Base-by-base conservation (phyloP, 768 basidiomycete species). In the Podaxis rugospora region DNA sequence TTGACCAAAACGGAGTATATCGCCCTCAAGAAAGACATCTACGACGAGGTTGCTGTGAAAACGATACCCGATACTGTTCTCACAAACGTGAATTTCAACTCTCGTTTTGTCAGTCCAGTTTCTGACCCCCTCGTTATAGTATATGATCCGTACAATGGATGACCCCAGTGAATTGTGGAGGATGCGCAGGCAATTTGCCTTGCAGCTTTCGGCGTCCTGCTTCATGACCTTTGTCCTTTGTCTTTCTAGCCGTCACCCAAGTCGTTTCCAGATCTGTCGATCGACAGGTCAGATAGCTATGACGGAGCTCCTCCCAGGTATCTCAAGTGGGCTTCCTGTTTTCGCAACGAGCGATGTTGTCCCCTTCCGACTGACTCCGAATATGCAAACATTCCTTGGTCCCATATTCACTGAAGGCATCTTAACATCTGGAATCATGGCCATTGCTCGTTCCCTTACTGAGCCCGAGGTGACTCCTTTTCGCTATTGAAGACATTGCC, bases 331-430 rank as follows among this genome's bases (percentile, higher is more conserved):
- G 57, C 73, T 79, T 61, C 88, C 80, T 70, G 72, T 90, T 46
- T 90, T 93, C 69, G 82, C 83, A 13, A 90, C 91, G 16, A 86
- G 78, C 65, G 97, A 99, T 66, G 80, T 87, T 2, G 94, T 98
- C 4, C 97, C 97, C 0, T 99, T 99, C 90, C 89, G 97, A 39
- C 85, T 96, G 65, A 98, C 97, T 3, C 95, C 95, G 3, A 98
- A 97, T 73, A 85, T 99, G 78, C 97, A 99, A 74, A 82, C 84
- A 64, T 95, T 99, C 77, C 75, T 98, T 39, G 93, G 93, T 1
- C 89, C 91, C 1, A 83, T 93, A 57, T 89, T 92, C 44, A 91
- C 88, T 1, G 97, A 99, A 71, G 97, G 96, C 6, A 75, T 97
- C 39, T 76, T 99, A 44, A 87, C 92, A 0, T 83, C 91, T 6